Percentiles rank a stretch among this genome's conserved stretches.
phyloP scores from a whole-genome alignment of 345 rosid genomes.

The Lumnitzera littorea region DNA sequence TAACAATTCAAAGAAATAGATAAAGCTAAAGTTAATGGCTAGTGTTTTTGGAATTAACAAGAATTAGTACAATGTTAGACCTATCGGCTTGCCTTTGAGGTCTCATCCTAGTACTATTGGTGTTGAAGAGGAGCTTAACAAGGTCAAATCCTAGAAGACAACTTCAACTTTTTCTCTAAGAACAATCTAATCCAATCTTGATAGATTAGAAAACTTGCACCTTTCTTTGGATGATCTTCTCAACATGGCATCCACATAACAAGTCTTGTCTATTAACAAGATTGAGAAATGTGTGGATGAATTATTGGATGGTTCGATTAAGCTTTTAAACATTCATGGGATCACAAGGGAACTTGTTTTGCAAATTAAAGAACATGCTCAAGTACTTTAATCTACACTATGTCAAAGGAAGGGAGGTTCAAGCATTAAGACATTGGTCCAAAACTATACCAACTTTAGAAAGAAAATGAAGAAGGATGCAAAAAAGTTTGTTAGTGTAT shows the following conservation, averaged over 20 bases:
- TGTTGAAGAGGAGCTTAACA: conserved; percentile 44
- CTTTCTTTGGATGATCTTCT: conserved; percentile 40
- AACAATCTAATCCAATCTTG: conserved; percentile 26
- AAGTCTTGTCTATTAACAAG: conserved; percentile 28
- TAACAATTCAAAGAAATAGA: too few species aligned
- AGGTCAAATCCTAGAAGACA: conserved; percentile 28
- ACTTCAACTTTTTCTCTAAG: conserved; percentile 17
- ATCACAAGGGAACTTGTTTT: conserved; percentile 43
- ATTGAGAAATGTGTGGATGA: conserved; percentile 31
- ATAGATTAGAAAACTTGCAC: conserved; percentile 42
- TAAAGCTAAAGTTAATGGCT: too few species aligned
- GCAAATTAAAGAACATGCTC: conserved; percentile 42
- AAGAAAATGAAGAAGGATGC: conserved; percentile 54
- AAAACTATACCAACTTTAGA: conserved; percentile 28
- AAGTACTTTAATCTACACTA: conserved; percentile 46
- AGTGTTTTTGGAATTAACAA: too few species aligned
- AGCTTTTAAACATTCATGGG: conserved; percentile 51
- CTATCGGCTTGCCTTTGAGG: conserved; percentile 8
- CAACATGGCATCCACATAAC: conserved; percentile 45
- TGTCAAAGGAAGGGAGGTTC: conserved; percentile 50
- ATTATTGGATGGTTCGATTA: conserved; percentile 53
- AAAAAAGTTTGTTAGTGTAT: conserved; percentile 27
- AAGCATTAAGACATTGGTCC: conserved; percentile 17
- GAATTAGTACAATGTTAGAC: too few species aligned
- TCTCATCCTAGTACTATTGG: conserved; percentile 52